Evolutionary conservation across 2,329 filamentous ascomycete species (phyloP).

Genomic region (Onygenales sp.): DNA sequence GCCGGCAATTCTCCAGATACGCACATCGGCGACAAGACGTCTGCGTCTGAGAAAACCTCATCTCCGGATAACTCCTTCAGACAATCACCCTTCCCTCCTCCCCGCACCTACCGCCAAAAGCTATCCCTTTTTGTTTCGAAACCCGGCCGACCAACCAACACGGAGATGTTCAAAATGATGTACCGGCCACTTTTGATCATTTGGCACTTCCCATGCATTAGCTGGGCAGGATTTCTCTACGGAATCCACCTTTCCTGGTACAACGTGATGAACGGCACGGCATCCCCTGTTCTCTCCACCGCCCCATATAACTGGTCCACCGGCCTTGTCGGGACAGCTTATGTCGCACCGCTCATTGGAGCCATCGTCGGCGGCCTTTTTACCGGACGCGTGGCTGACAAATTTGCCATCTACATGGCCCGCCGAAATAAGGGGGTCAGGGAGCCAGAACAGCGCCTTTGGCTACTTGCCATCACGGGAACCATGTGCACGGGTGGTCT

Average conservation of each 20-base stretch:
- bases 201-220: constrained; percentile 20
- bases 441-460: constrained; percentile 29
- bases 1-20: neutral
- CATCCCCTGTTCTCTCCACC: constrained; percentile 17
- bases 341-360: constrained; percentile 18
- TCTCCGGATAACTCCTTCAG: neutral
- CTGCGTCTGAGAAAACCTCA: neutral
- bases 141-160: constrained; percentile 7
- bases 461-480: constrained; percentile 18
- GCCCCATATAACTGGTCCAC: constrained; percentile 21
- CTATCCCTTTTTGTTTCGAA: constrained; percentile 19
- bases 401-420: constrained; percentile 25
- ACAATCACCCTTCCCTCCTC: constrained; percentile 2
- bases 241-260: constrained; percentile 21
- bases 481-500: constrained; percentile 17
- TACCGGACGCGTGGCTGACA: constrained; percentile 12
- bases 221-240: constrained; percentile 20
- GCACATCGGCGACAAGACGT: neutral
- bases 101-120: constrained; percentile 4
- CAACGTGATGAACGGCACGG: constrained; percentile 23
- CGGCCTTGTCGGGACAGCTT: constrained; percentile 17
- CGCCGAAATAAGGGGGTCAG: constrained; percentile 32
- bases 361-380: constrained; percentile 9
- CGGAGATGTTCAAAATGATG: constrained; percentile 14
- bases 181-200: constrained; percentile 18